Evolutionary conservation across 495 filamentous ascomycete species (phyloP), one percentile per base, ranked within the genome.

Genomic region (Daldinia vernicosa): DNA sequence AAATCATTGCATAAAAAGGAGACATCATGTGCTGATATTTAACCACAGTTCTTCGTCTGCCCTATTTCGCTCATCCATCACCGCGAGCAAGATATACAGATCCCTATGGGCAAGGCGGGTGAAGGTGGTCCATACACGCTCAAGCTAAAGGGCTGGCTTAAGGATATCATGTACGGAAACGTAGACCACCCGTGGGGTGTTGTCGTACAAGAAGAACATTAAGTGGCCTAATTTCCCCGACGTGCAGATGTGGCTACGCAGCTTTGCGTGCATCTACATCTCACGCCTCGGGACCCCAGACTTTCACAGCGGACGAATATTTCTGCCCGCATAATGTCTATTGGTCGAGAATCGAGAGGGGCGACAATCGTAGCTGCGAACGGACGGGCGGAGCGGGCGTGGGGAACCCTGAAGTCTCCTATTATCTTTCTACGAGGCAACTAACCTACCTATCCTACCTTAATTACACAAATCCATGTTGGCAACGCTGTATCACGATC

Each of bases 141-240:
- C 45, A 80, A 86, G 75, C 80, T 97, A 78, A 97, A 95, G 85
- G 80, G 78, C 2, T 95, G 92, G 92, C 81, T 97, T 61, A 82
- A 81, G 76, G 87, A 89, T 45, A 95, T 97, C 78, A 96, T 95
- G 92, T 97, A 89, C 78, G 94, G 94, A 58, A 90, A 88, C 71
- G 90, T 89, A 76, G 77, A 88, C 57, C 91, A 97, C 73, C 87
- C 91, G 56, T 97, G 94, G 94, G 88, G 88, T 26, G 84, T 93
- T 66, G 85, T 92, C 26, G 86, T 97, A 56, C 83, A 91, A 55
- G 87, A 92, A 76, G 76, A 85, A 70, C 61, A 74, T 12, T 78
- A 70, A 57, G 52, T 35, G 37, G 26, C 65, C 59, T 39, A 61
- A 63, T 8, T 8, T 60, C 51, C 30, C 63, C 43, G 60, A 60